Base-by-base conservation (phyloP, 1,139 yeast species). In the Kluyveromyces sp. region DNA sequence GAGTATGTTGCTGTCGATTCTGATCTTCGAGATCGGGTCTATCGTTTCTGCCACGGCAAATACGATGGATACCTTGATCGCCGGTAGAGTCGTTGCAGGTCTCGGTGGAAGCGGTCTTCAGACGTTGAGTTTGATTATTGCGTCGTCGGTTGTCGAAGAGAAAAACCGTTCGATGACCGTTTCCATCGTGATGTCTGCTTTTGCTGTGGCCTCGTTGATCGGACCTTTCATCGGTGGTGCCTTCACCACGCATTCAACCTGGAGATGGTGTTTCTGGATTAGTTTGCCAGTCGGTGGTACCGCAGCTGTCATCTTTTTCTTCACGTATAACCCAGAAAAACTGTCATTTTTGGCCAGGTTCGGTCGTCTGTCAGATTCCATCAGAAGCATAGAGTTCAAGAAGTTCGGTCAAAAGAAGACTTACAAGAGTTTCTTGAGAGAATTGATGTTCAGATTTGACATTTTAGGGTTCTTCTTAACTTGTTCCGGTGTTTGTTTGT, bases 251-350 rank as follows among this genome's bases (percentile, higher is more conserved):
- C 69, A 75, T 42, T 79, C 76, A 1, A 67, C 78, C 15, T 83
- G 92, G 92, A 70, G 92, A 58, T 82, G 89, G 89, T 78, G 86
- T 53, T 83, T 83, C 60, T 83, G 78, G 60, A 71, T 83, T 53
- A 83, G 82, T 57, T 62, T 83, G 46, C 87, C 89, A 3, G 65
- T 81, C 40, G 84, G 85, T 15, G 87, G 83, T 0, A 49, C 72
- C 3, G 80, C 83, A 0, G 61, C 73, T 15, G 57, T 63, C 0
- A 56, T 74, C 17, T 67, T 83, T 40, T 46, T 67, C 6, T 54
- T 69, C 37, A 68, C 74, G n/a, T 80, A 78, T 62, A 68, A 73
- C 36, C 84, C 87, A 13, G 59, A 60, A 8, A 76, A 3, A 60
- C 26, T 22, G 9, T 22, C 26, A 22, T 22, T 22, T 9, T 22